These are phyloP conservation scores for Cornus kousa DNA, from an alignment of 148 eudicot species.

Conservation along the genomic window DNA sequence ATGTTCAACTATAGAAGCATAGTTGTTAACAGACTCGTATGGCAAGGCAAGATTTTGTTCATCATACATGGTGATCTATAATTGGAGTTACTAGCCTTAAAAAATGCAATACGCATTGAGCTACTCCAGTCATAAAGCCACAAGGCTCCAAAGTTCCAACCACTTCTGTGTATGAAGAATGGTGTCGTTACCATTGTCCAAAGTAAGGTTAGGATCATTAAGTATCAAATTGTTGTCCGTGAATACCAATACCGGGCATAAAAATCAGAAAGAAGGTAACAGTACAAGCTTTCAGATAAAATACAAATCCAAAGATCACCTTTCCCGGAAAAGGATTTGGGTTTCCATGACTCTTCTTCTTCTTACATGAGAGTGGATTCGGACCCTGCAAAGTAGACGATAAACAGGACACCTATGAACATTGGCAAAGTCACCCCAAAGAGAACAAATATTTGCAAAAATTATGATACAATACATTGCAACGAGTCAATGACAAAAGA, in stretches of 20 bases:
- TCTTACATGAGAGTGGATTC: slow-evolving; percentile 89
- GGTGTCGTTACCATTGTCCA: not conserved
- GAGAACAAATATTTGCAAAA: not conserved
- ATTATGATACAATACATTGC: not conserved
- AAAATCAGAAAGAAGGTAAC: not conserved
- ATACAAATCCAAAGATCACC: slow-evolving; percentile 26
- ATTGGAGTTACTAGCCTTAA: not conserved
- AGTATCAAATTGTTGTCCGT: not conserved
- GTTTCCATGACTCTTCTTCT: slow-evolving; percentile 51
- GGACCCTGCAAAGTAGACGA: slow-evolving; percentile 64
- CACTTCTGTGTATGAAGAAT: not conserved
- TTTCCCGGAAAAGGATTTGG: slow-evolving; percentile 26
- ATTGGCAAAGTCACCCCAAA: not conserved
- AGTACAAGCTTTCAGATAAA: not conserved
- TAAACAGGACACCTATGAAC: not conserved
- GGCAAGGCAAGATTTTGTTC: not conserved
- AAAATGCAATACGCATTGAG: too few relatives aligned
- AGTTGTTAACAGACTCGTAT: not conserved
- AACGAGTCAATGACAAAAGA: not conserved
- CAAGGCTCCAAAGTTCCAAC: not conserved
- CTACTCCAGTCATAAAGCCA: not conserved
- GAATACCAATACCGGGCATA: not conserved
- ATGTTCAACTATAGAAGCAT: too few relatives aligned
- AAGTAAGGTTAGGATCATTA: not conserved
- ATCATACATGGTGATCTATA: not conserved